Conservation (phyloP, 495 filamentous ascomycete species). For the Penicillium atrosanguineum region DNA sequence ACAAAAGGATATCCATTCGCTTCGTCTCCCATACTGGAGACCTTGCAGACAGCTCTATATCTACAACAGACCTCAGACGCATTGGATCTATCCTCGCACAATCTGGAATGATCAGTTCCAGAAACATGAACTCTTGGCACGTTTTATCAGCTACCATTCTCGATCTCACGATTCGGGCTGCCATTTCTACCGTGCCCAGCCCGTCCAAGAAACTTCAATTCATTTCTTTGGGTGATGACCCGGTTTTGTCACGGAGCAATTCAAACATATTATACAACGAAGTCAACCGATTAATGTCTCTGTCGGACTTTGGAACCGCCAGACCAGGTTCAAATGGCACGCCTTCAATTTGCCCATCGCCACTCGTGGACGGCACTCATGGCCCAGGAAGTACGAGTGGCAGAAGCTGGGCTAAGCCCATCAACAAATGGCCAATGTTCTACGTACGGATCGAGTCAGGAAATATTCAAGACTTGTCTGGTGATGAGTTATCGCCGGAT, state of each 20-base stretch:
- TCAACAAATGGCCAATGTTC: constrained; percentile 92
- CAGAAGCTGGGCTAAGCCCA: constrained; percentile 56
- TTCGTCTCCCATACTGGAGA: not conserved
- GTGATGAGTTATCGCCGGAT: constrained; percentile 30
- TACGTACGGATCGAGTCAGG: constrained; percentile 63
- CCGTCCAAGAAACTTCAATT: constrained; percentile 76
- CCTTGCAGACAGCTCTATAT: not conserved
- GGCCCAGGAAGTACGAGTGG: constrained; percentile 56
- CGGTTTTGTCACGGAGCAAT: constrained; percentile 47
- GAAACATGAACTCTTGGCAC: constrained; percentile 58
- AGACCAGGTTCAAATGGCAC: constrained; percentile 33
- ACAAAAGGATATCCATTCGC: constrained; percentile 31
- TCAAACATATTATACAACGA: constrained; percentile 73
- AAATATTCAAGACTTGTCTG: constrained; percentile 8
- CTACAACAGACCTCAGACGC: constrained; percentile 26
- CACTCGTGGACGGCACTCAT: constrained; percentile 37
- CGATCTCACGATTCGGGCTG: constrained; percentile 59
- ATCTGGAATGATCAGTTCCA: constrained; percentile 55
- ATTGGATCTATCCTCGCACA: constrained; percentile 62
- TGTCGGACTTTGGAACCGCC: constrained; percentile 72
- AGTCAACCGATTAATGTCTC: constrained; percentile 72
- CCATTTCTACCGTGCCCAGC: constrained; percentile 66
- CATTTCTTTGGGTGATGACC: constrained; percentile 68
- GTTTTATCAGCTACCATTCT: constrained; percentile 61
- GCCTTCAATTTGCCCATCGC: not conserved